Percentiles rank a stretch among this genome's conserved stretches.
These are phyloP conservation scores for Stenocarpella maydis DNA, from an alignment of 2,329 filamentous ascomycete species.

Conservation along the genomic window DNA sequence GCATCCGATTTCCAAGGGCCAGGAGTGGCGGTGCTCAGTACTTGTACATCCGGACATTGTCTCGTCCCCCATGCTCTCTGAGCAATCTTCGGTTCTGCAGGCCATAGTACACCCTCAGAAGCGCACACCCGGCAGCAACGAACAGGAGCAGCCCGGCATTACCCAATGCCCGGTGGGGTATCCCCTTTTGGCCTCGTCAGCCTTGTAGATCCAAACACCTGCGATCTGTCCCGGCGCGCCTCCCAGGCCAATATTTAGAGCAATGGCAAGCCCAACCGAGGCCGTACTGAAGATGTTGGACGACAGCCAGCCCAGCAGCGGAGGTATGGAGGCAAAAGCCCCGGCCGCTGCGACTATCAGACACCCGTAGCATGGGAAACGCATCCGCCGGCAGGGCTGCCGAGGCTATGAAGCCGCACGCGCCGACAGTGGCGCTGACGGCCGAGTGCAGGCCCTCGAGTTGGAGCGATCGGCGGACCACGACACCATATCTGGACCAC, in stretches of 20 bases:
- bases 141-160: slow-evolving; percentile 69
- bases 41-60: slow-evolving; percentile 52
- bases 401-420: slow-evolving; percentile 64
- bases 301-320: slow-evolving; percentile 74
- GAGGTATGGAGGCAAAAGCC: slow-evolving; percentile 73
- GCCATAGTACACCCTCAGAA: slow-evolving; percentile 65
- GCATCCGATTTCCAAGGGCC: background rate
- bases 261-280: slow-evolving; percentile 73
- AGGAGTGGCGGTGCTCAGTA: slow-evolving; percentile 39
- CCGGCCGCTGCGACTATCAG: slow-evolving; percentile 73
- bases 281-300: slow-evolving; percentile 73
- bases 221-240: slow-evolving; percentile 76
- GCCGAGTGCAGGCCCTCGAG: slow-evolving; percentile 56
- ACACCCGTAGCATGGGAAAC: slow-evolving; percentile 69
- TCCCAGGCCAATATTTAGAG: slow-evolving; percentile 72
- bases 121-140: slow-evolving; percentile 62
- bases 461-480: slow-evolving; percentile 72
- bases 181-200: slow-evolving; percentile 64
- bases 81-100: slow-evolving; percentile 51
- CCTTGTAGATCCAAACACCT: slow-evolving; percentile 78
- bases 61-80: slow-evolving; percentile 43
- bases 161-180: slow-evolving; percentile 77
- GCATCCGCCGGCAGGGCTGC: slow-evolving; percentile 68
- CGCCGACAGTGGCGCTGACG: slow-evolving; percentile 53
- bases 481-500: slow-evolving; percentile 53